Base-by-base conservation (phyloP, 78 protist species). In the Protostelium mycophagum region DNA sequence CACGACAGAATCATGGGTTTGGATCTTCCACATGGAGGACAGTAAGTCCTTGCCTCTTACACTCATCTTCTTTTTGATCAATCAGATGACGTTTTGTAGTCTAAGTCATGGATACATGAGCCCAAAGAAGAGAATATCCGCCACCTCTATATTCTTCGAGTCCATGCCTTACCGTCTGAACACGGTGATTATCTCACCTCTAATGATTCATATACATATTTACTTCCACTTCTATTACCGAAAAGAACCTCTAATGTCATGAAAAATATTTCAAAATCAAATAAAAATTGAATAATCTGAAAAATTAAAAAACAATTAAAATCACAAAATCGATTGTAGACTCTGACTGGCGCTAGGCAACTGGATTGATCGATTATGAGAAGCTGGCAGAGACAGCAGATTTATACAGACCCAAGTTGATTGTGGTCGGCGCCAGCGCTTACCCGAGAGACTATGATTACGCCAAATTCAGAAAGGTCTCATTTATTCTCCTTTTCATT, bases 1-100 rank as follows among this genome's bases (percentile, higher is more conserved):
- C 99, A 98, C 92, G 99, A 98, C 37, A 98, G 99, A 73, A 91
- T 99, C 87, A 99, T 99, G 99, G 99, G 99, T 34, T 96, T 98
- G 10, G 99, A 99, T 90, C 96, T 99, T 36, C 99, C 99, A 37
- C 91, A 92, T 28, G 99, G 99, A 28, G 99, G 99, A 28, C 99
- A 98, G 91, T 96, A 36, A 34, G 96, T 95, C 28, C 39, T 1
- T 0, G 9, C 39, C 63, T 1, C 1, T 0, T 0, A 86, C 0
- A 5, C 1, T 35, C 1, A 86, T 28, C 35, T 10, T 28, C 38
- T 1, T 0, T 1, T 35, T 23, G 63, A 34, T 1, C 36, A 85
- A 1, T 37, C 36, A 5, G 34, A 85, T 1, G n/a, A 85, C 5
- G 10, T 34, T 10, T 36, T 9, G 5, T 84, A 93, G 93, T 90